Evolutionary conservation across 1,139 yeast species (phyloP).

Genomic region (Pichia sp.): DNA sequence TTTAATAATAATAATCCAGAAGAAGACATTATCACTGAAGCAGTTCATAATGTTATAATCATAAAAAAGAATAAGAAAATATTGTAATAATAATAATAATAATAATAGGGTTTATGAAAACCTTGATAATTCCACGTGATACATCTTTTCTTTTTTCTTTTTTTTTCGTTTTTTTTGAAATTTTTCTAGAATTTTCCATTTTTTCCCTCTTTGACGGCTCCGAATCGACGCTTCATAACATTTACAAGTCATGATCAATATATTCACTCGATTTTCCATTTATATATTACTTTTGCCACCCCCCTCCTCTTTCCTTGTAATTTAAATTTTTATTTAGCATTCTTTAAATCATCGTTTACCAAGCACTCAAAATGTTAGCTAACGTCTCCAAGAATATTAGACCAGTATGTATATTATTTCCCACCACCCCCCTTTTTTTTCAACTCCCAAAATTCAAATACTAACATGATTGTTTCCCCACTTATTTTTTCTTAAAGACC

Average conservation of each 20-base stretch:
- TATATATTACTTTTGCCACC: background rate
- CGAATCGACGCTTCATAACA: background rate
- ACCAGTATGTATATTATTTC: slow-evolving; percentile 20
- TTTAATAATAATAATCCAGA: background rate
- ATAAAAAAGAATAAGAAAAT: background rate
- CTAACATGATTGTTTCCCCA: slow-evolving; percentile 12
- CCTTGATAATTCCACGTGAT: background rate
- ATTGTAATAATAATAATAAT: background rate
- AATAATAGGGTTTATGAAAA: background rate
- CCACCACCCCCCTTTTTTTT: background rate
- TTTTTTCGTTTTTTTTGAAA: background rate
- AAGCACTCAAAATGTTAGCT: slow-evolving; percentile 23
- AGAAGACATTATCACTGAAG: background rate
- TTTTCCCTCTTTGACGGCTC: background rate
- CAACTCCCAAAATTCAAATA: background rate
- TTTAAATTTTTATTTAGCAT: background rate
- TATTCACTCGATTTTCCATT: background rate
- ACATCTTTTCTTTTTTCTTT: background rate
- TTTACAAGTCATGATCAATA: too few relatives aligned
- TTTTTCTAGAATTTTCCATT: background rate
- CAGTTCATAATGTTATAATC: background rate
- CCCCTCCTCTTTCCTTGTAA: background rate
- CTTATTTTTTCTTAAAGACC: slow-evolving; percentile 13
- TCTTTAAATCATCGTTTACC: background rate
- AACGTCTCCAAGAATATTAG: slow-evolving; percentile 29